phyloP scores from a whole-genome alignment of 164 flowering plant species.

The Berberis vulgaris region DNA sequence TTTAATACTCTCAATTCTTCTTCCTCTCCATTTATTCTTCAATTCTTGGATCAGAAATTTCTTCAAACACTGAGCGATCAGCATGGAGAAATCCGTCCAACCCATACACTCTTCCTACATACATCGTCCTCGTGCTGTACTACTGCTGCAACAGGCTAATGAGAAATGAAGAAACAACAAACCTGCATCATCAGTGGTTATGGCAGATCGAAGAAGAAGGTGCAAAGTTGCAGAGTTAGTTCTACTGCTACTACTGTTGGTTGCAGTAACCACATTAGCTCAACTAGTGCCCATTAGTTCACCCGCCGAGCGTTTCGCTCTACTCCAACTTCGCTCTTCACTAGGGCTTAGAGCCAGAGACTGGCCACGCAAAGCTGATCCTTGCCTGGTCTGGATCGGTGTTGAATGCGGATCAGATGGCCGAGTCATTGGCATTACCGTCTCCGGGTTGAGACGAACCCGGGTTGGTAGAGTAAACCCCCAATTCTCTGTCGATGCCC shows the following conservation, averaged over 20 bases:
- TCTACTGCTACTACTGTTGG: conserved; percentile 7
- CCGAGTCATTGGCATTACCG: conserved; percentile 36
- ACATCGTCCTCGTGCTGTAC: too few species aligned
- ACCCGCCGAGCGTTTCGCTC: conserved; percentile 35
- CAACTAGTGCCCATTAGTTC: conserved; percentile 8
- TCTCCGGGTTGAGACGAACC: conserved; percentile 57
- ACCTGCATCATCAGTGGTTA: too few species aligned
- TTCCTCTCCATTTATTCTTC: too few species aligned
- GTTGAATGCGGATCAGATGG: conserved; percentile 39
- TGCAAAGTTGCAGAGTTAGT: neutral
- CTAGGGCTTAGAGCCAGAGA: conserved; percentile 67
- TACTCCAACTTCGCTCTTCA: conserved; percentile 62
- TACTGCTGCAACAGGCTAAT: too few species aligned
- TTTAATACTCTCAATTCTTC: too few species aligned
- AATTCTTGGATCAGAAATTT: too few species aligned
- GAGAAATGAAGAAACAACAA: too few species aligned
- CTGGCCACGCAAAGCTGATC: conserved; percentile 75
- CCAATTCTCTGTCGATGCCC: conserved; percentile 44
- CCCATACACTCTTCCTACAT: too few species aligned
- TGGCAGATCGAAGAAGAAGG: neutral
- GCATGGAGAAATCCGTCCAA: too few species aligned
- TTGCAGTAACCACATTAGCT: conserved; percentile 12
- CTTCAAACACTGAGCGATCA: too few species aligned
- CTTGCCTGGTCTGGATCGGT: conserved; percentile 59
- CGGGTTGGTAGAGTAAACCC: conserved; percentile 36